A percentile compares a stretch with the other conserved stretches of the same genome.
Conservation (phyloP, 352 stramenopile genomes). For the Phytophthora sp. region DNA sequence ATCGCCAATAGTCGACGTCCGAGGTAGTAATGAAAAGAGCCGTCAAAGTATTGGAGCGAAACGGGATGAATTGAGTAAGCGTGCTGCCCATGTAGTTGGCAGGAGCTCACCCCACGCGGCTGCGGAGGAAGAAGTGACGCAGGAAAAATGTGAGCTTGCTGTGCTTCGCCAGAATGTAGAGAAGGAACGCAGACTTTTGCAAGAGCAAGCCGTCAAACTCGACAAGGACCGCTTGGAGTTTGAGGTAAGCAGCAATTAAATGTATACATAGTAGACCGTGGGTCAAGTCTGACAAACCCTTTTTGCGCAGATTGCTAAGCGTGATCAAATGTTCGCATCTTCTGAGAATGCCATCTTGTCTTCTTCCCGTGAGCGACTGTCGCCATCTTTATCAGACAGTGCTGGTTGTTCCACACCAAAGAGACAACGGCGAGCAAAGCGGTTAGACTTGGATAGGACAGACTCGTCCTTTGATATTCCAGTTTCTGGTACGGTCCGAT, state of each 20-base stretch:
- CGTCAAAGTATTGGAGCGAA: conserved; percentile 14
- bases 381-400: conserved; percentile 10
- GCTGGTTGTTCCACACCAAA: conserved; percentile 24
- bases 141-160: conserved; percentile 43
- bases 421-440: conserved; percentile 24
- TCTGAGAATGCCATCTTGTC: background rate
- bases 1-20: conserved; percentile 8
- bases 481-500: conserved; percentile 44
- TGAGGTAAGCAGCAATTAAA: conserved; percentile 47
- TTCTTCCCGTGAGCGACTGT: conserved; percentile 11
- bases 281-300: conserved; percentile 12
- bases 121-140: conserved; percentile 42
- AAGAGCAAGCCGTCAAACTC: conserved; percentile 59
- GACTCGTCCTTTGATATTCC: conserved; percentile 47
- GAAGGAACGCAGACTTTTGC: conserved; percentile 50
- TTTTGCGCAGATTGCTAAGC: conserved; percentile 45
- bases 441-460: conserved; percentile 6
- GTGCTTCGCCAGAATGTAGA: conserved; percentile 46
- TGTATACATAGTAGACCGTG: conserved; percentile 9
- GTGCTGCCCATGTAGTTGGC: background rate
- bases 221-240: conserved; percentile 69
- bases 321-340: conserved; percentile 39
- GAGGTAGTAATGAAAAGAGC: conserved; percentile 10
- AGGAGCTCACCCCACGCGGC: conserved; percentile 32
- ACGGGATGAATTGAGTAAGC: background rate